Evolutionary conservation across 139 green algal species (phyloP).

Genomic region (Eudorina sp.): DNA sequence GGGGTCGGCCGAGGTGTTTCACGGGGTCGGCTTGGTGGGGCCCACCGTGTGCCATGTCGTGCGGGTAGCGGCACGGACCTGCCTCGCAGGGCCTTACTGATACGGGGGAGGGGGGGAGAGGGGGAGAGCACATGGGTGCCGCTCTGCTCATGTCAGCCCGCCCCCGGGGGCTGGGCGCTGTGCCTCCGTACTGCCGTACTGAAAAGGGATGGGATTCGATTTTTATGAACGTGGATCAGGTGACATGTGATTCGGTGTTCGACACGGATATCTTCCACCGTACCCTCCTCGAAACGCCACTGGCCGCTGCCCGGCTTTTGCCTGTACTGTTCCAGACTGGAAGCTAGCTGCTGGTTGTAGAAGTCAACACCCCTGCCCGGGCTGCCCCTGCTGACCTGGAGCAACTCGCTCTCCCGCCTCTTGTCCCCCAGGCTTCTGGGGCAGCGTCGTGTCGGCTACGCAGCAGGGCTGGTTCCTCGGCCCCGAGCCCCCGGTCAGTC

Average conservation of each 20-base stretch:
- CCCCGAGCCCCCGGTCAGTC: conserved; percentile 38
- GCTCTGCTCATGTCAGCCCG: too few relatives aligned
- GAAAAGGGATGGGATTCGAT: too few relatives aligned
- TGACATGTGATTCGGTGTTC: too few relatives aligned
- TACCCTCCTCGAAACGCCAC: background rate
- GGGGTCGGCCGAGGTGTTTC: background rate
- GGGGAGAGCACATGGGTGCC: too few relatives aligned
- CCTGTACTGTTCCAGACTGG: background rate
- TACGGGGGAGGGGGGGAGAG: too few relatives aligned
- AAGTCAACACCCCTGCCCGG: background rate
- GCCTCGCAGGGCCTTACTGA: too few relatives aligned
- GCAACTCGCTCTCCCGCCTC: too few relatives aligned
- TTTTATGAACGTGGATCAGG: too few relatives aligned
- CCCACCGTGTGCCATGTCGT: background rate
- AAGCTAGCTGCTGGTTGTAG: background rate
- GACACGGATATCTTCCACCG: too few relatives aligned
- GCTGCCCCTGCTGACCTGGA: background rate
- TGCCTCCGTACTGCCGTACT: too few relatives aligned
- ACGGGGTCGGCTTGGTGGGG: background rate
- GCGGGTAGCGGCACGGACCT: too few relatives aligned
- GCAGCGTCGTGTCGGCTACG: background rate
- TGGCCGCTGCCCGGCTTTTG: background rate
- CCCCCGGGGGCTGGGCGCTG: too few relatives aligned
- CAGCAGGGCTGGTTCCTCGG: conserved; percentile 38
- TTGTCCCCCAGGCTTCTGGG: conserved; percentile 30